Percentiles rank a stretch among this genome's conserved stretches.
These are phyloP conservation scores for Leccinum subgranulosum DNA, from an alignment of 768 basidiomycete species.

Conservation along the genomic window DNA sequence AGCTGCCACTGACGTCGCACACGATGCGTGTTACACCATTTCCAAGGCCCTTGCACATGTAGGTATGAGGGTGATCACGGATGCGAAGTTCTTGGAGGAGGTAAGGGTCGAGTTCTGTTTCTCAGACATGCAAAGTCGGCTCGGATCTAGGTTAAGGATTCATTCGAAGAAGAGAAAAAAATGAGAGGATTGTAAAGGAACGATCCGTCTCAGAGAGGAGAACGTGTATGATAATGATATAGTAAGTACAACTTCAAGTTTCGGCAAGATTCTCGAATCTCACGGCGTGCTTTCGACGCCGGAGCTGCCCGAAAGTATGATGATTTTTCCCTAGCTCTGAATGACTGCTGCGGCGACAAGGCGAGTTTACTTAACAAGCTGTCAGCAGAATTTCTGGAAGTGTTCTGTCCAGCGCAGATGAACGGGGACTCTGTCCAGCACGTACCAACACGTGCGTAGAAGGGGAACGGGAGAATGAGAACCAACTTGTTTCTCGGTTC, in stretches of 20 bases:
- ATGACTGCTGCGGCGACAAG: not conserved
- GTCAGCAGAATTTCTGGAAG: not conserved
- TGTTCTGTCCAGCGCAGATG: not conserved
- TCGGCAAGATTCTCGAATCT: not conserved
- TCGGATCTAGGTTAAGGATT: conserved; percentile 40
- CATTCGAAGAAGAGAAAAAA: conserved; percentile 46
- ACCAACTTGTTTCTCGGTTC: not conserved
- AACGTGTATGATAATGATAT: not conserved
- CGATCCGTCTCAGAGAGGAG: not conserved
- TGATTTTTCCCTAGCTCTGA: not conserved
- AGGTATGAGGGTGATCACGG: conserved; percentile 64
- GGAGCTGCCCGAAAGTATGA: not conserved
- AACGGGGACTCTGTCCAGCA: not conserved
- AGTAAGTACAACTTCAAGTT: not conserved
- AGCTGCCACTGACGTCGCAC: conserved; percentile 57
- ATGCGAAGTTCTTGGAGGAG: conserved; percentile 58
- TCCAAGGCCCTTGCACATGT: conserved; percentile 70
- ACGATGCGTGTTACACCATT: conserved; percentile 62
- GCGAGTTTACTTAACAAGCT: not conserved
- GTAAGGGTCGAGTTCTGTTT: conserved; percentile 31
- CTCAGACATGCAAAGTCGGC: not conserved
- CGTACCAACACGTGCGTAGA: not conserved
- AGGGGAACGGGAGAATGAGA: not conserved
- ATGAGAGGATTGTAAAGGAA: conserved; percentile 5
- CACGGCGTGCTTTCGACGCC: not conserved